Percentiles rank a stretch among this genome's conserved stretches.
These are phyloP conservation scores for Fusarium sp. DNA, from an alignment of 2,329 filamentous ascomycete species.

Conservation along the genomic window DNA sequence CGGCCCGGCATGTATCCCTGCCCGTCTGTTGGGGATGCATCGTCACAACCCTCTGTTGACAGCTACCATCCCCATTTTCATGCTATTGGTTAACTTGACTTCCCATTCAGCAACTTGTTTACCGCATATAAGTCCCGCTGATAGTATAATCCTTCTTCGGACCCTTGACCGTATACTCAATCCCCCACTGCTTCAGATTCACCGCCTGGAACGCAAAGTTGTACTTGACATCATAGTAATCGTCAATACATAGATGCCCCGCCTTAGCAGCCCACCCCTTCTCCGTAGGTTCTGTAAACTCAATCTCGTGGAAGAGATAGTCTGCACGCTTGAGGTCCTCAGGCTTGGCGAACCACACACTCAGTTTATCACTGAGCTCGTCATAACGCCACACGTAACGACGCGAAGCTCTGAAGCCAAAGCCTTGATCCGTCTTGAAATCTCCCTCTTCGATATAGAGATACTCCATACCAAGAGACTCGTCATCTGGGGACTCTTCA, in stretches of 20 bases:
- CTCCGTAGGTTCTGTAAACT: slow-evolving; percentile 62
- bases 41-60: not conserved
- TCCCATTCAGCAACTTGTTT: not conserved
- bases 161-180: slow-evolving; percentile 76
- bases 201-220: slow-evolving; percentile 73
- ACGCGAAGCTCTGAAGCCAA: slow-evolving; percentile 70
- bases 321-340: slow-evolving; percentile 74
- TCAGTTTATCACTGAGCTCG: slow-evolving; percentile 70
- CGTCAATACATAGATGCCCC: slow-evolving; percentile 77
- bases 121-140: slow-evolving; percentile 64
- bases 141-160: slow-evolving; percentile 81
- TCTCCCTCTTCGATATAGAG: slow-evolving; percentile 77
- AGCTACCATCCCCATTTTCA: not conserved
- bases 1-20: slow-evolving; percentile 17
- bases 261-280: slow-evolving; percentile 74
- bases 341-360: slow-evolving; percentile 79
- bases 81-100: not conserved
- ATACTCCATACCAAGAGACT: slow-evolving; percentile 67
- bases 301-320: slow-evolving; percentile 81
- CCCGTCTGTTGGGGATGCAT: slow-evolving; percentile 1
- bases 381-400: slow-evolving; percentile 81
- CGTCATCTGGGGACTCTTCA: slow-evolving; percentile 37
- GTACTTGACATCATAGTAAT: slow-evolving; percentile 79
- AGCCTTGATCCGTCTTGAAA: slow-evolving; percentile 69
- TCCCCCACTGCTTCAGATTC: slow-evolving; percentile 68